A percentile compares a stretch with the other conserved stretches of the same genome.
phyloP scores from a whole-genome alignment of 2,329 filamentous ascomycete genomes.

The Pleoardoris graminearum region DNA sequence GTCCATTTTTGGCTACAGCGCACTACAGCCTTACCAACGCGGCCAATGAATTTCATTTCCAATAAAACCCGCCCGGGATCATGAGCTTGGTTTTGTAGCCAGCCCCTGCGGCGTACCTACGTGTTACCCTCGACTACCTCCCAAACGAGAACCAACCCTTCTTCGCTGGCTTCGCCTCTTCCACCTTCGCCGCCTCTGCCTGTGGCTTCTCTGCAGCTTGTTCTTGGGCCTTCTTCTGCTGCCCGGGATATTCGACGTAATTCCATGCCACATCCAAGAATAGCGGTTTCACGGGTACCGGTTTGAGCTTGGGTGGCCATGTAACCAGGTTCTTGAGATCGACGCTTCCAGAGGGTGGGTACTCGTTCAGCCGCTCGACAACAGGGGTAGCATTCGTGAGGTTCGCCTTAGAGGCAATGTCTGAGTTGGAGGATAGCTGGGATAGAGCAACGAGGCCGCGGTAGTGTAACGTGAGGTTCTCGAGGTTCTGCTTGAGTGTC shows the following conservation, averaged over 20 bases:
- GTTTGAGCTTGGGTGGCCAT: conserved; percentile 81
- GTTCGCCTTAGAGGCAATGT: conserved; percentile 52
- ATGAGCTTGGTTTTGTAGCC: conserved; percentile 8
- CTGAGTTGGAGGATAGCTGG: conserved; percentile 59
- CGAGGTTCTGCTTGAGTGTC: conserved; percentile 64
- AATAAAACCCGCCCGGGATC: conserved; percentile 13
- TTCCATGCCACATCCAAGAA: conserved; percentile 98
- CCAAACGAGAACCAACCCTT: conserved; percentile 58
- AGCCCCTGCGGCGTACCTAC: conserved; percentile 14
- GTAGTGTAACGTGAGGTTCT: conserved; percentile 74
- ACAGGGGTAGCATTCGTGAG: conserved; percentile 60
- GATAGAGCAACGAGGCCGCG: conserved; percentile 85
- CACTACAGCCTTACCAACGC: conserved; percentile 1
- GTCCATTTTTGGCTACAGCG: conserved; percentile 3
- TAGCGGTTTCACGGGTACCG: conserved; percentile 88
- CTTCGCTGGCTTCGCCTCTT: conserved; percentile 49
- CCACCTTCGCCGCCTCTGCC: conserved; percentile 28
- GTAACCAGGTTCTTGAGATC: conserved; percentile 80
- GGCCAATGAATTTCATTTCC: conserved; percentile 2
- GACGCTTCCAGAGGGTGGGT: conserved; percentile 66
- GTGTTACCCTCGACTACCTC: conserved; percentile 34
- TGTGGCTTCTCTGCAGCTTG: conserved; percentile 31
- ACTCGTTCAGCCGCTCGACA: conserved; percentile 74
- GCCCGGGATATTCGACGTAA: conserved; percentile 88
- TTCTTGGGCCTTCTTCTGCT: conserved; percentile 44